These are phyloP conservation scores for Fusarium brevicatenulatum DNA, from an alignment of 2,329 filamentous ascomycete species.

Conservation along the genomic window DNA sequence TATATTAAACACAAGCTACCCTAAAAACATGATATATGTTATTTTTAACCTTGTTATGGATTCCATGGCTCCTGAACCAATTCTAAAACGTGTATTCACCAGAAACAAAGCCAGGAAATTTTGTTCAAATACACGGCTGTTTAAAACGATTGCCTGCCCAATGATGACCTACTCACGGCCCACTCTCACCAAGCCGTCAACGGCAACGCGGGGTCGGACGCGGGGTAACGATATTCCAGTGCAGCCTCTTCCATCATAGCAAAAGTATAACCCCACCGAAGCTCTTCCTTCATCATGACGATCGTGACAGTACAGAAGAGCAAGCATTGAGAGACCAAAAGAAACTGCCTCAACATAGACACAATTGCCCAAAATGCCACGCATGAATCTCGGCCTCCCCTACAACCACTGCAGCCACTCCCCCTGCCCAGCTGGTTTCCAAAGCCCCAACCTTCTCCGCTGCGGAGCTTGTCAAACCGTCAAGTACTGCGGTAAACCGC, in stretches of 20 bases:
- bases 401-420: slow-evolving; percentile 3
- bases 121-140: too few relatives aligned
- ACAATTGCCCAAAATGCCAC: neutral
- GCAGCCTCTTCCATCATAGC: neutral
- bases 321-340: neutral
- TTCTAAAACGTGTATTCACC: too few relatives aligned
- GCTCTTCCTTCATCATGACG: neutral
- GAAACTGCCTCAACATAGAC: fast-evolving
- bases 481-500: slow-evolving; percentile 9
- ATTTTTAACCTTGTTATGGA: too few relatives aligned
- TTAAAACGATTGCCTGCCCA: too few relatives aligned
- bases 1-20: too few relatives aligned
- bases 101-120: too few relatives aligned
- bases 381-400: slow-evolving; percentile 13
- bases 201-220: neutral
- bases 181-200: neutral
- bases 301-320: neutral
- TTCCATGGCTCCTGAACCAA: too few relatives aligned
- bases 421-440: neutral
- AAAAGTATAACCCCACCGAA: neutral
- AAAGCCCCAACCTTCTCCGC: neutral
- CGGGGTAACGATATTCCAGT: neutral
- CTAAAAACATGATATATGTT: too few relatives aligned
- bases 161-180: neutral
- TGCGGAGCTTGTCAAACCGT: slow-evolving; percentile 8